Base-by-base conservation (phyloP, 441 rosid species). In the Eruca vesicaria region DNA sequence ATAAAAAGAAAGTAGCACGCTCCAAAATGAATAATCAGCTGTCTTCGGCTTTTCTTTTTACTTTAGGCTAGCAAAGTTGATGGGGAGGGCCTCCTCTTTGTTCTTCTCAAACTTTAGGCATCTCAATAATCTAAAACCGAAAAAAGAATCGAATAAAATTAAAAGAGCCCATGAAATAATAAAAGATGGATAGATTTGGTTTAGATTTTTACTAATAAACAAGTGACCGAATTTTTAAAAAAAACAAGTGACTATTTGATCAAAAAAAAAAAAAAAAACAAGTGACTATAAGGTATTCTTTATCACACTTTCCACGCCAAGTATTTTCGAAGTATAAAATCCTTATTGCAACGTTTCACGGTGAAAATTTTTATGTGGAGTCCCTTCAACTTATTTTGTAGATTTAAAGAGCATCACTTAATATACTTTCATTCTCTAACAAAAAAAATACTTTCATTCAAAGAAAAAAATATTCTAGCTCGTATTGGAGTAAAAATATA, bases 41-140 rank as follows among this genome's bases (percentile, higher is more conserved):
- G 21, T 65, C 72, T 77, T 77, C 72, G 63, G 72, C 80, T 77
- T 77, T 71, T 71, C 76, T 77, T 77, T 59, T 71, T 68, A 77
- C 76, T 77, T 77, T 77, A 71, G 38, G 20, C 48, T 10, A 71
- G 58, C 72, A 77, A 71, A 77, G 80, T 71, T 77, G 59, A 70
- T 71, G 76, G 72, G 68, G 66, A 64, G 66, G 76, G 68, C 72
- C 80, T 77, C 50, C 32, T 66, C 72, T 71, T 77, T 71, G 63
- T 52, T 59, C 63, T 66, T 77, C 63, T 71, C 63, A 35, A 12
- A 32, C 66, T 65, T 71, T 26, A 58, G 31, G 80, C 63, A 48
- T 59, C 57, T 50, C 63, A 65, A 50, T 57, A 45, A 71, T 32
- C 28, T 23, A 63, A 62, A 69, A 29, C 35, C 23, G 6, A 45